Evolutionary conservation across 495 filamentous ascomycete genomes (phyloP).

Genomic region (Neurospora discreta): DNA sequence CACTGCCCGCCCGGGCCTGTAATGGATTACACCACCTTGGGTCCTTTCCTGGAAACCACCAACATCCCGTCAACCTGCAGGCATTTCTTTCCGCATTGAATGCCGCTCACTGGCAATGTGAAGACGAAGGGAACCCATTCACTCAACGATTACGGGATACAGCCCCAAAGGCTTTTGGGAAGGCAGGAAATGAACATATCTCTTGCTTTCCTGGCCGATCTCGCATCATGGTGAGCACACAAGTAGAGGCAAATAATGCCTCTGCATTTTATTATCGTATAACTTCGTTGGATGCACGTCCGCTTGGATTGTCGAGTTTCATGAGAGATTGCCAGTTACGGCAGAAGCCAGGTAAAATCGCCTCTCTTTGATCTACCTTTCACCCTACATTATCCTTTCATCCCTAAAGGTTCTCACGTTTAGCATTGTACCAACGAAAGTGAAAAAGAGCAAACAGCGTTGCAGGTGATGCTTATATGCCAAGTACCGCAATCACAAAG

Average conservation of each 20-base stretch:
- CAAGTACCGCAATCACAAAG: not conserved
- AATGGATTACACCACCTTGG: not conserved
- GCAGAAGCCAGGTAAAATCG: not conserved
- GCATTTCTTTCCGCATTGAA: not conserved
- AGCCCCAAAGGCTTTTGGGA: not conserved
- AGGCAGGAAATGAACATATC: not conserved
- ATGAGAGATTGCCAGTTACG: not conserved
- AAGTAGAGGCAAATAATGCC: not conserved
- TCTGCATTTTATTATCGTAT: not conserved
- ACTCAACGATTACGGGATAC: not conserved
- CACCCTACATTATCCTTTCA: not conserved
- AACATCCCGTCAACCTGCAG: not conserved
- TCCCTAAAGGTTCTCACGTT: not conserved
- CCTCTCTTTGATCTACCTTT: not conserved
- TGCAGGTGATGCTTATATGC: not conserved
- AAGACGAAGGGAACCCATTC: not conserved
- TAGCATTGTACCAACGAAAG: not conserved
- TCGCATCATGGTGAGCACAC: not conserved
- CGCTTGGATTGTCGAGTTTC: not conserved
- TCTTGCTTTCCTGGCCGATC: not conserved
- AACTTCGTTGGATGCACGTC: not conserved
- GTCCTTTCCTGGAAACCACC: too few species aligned
- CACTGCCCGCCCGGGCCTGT: too few species aligned
- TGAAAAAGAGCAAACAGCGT: not conserved
- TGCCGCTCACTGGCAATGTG: not conserved